A percentile compares a stretch with the other conserved stretches of the same genome.
phyloP scores from a whole-genome alignment of 2,329 filamentous ascomycete species.

The Stromatinia cepivora region DNA sequence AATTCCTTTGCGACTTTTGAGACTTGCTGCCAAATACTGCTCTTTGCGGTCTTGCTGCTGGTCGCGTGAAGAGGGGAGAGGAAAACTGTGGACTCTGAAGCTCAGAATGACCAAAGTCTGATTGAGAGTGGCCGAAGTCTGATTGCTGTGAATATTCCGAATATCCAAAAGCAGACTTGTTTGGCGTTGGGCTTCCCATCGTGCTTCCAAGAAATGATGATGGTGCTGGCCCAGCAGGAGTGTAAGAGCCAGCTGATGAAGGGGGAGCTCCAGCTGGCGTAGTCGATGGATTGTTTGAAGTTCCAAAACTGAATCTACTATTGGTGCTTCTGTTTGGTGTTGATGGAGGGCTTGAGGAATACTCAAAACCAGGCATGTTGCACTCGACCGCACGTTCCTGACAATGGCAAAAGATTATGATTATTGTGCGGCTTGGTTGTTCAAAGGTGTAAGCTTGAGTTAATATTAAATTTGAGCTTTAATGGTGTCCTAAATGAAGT shows the following conservation, averaged over 20 bases:
- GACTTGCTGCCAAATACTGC: slow-evolving; percentile 41
- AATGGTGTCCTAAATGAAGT: neutral
- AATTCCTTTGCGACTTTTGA: slow-evolving; percentile 27
- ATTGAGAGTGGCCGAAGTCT: slow-evolving; percentile 31
- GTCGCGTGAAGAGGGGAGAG: slow-evolving; percentile 28
- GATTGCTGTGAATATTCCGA: slow-evolving; percentile 41
- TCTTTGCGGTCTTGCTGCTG: slow-evolving; percentile 42
- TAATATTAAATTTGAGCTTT: slow-evolving; percentile 8
- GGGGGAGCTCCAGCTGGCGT: slow-evolving; percentile 59
- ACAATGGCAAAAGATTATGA: slow-evolving; percentile 5
- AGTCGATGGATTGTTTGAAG: slow-evolving; percentile 49
- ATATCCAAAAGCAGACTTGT: slow-evolving; percentile 36
- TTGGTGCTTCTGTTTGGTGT: slow-evolving; percentile 41
- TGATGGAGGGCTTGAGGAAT: slow-evolving; percentile 40
- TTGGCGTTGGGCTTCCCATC: slow-evolving; percentile 42
- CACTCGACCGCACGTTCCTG: neutral
- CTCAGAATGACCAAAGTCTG: slow-evolving; percentile 27
- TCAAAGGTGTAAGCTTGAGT: neutral
- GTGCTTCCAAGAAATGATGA: slow-evolving; percentile 54
- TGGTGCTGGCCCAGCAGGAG: slow-evolving; percentile 54
- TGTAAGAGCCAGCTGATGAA: slow-evolving; percentile 54
- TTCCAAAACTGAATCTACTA: slow-evolving; percentile 35
- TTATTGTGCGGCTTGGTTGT: neutral
- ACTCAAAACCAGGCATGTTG: slow-evolving; percentile 35
- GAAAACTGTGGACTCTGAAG: slow-evolving; percentile 32